Conservation (phyloP, 2,329 filamentous ascomycete genomes). For the Coleophoma cylindrospora region DNA sequence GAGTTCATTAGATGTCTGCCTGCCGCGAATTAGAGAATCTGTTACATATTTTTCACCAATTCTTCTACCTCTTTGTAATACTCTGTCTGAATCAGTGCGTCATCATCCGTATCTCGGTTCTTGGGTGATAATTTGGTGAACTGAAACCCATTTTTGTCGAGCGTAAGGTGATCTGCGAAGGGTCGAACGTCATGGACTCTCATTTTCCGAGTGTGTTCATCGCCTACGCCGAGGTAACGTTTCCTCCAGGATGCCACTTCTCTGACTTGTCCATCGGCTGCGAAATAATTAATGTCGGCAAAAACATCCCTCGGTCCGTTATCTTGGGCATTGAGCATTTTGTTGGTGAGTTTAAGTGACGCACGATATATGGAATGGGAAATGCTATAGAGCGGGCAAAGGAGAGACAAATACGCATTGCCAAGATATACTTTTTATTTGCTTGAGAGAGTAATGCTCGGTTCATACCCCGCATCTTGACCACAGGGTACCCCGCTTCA, state of each 20-base stretch:
- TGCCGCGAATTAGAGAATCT: neutral
- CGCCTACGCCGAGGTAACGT: neutral
- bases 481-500: too few relatives aligned
- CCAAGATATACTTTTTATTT: too few relatives aligned
- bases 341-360: too few relatives aligned
- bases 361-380: too few relatives aligned
- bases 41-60: neutral
- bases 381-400: too few relatives aligned
- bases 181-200: neutral
- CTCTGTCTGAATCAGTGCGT: neutral
- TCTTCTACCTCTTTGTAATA: conserved; percentile 1
- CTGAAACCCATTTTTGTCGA: conserved; percentile 4
- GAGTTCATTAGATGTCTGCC: neutral
- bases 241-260: neutral
- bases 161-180: neutral
- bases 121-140: neutral
- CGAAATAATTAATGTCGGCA: conserved; percentile 1
- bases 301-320: neutral
- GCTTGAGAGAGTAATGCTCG: too few relatives aligned
- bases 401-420: too few relatives aligned
- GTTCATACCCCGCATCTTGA: too few relatives aligned
- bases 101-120: neutral
- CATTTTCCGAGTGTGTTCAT: neutral
- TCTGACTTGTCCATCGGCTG: neutral
- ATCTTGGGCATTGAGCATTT: too few relatives aligned